Percentiles rank a stretch among this genome's conserved stretches.
Evolutionary conservation across 2,329 filamentous ascomycete genomes (phyloP).

Genomic region (Ceratocystiopsis sp.): DNA sequence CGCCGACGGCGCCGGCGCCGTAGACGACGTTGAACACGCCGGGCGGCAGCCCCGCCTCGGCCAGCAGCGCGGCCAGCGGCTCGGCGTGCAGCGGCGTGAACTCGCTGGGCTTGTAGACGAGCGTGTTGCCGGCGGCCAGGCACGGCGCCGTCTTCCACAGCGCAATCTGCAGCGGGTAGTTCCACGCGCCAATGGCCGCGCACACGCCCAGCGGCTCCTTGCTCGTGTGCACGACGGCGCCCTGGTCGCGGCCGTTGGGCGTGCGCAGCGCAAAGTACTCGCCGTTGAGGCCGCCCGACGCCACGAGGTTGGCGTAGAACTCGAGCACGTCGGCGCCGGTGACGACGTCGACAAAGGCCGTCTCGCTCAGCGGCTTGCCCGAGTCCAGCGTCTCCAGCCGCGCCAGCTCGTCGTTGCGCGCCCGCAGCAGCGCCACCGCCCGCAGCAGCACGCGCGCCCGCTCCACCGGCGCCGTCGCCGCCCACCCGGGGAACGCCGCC

Average conservation of each 20-base stretch:
- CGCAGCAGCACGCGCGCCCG: slow-evolving; percentile 64
- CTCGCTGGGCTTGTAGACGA: slow-evolving; percentile 27
- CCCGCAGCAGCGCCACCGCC: slow-evolving; percentile 55
- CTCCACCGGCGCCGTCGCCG: slow-evolving; percentile 52
- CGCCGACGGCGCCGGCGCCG: slow-evolving; percentile 19
- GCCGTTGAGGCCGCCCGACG: slow-evolving; percentile 10
- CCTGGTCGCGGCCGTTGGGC: slow-evolving; percentile 25
- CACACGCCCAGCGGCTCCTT: slow-evolving; percentile 19
- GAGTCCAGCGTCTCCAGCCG: slow-evolving; percentile 69
- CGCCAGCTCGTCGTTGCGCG: slow-evolving; percentile 65
- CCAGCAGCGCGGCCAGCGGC: slow-evolving; percentile 20
- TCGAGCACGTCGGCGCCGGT: slow-evolving; percentile 22
- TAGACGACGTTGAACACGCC: slow-evolving; percentile 26
- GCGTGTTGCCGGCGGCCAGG: slow-evolving; percentile 25
- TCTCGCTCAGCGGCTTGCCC: slow-evolving; percentile 73
- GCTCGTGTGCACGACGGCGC: slow-evolving; percentile 23
- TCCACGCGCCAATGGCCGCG: slow-evolving; percentile 22
- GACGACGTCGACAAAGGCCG: slow-evolving; percentile 64
- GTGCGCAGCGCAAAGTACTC: slow-evolving; percentile 22
- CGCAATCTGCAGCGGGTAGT: slow-evolving; percentile 20
- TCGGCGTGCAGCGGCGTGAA: slow-evolving; percentile 23
- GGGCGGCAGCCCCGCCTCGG: slow-evolving; percentile 25
- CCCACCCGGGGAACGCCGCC: slow-evolving; percentile 60
- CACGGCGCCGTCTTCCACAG: slow-evolving; percentile 24
- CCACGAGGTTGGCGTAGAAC: slow-evolving; percentile 18